These are phyloP conservation scores for Candida dajiaensis DNA, from an alignment of 805 yeast genomes.

Conservation along the genomic window DNA sequence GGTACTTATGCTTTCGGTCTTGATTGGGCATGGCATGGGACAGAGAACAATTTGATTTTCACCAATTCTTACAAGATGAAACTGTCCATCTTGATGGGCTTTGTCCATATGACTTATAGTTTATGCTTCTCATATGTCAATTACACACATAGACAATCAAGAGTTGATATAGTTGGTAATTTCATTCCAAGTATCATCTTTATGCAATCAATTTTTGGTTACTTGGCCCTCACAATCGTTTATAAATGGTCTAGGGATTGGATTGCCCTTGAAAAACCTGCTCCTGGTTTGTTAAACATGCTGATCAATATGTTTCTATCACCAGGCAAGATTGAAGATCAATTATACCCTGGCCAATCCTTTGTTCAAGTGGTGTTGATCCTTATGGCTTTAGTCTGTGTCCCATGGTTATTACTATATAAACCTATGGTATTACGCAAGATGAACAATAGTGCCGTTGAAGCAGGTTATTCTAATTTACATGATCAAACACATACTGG, in stretches of 20 bases:
- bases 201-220: conserved; percentile 96
- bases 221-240: conserved; percentile 75
- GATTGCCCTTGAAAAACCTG: conserved; percentile 67
- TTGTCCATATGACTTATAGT: conserved; percentile 89
- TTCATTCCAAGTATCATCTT: conserved; percentile 90
- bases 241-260: conserved; percentile 96
- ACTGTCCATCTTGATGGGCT: conserved; percentile 90
- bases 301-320: conserved; percentile 91
- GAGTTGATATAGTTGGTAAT: conserved; percentile 83
- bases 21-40: conserved; percentile 96
- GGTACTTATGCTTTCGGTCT: conserved; percentile 81
- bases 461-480: conserved; percentile 45
- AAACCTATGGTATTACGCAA: conserved; percentile 75
- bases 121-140: conserved; percentile 81
- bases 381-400: conserved; percentile 76
- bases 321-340: conserved; percentile 84
- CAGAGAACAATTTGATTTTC: conserved; percentile 86
- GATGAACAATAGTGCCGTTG: conserved; percentile 43
- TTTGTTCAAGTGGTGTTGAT: conserved; percentile 67
- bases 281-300: conserved; percentile 94
- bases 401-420: conserved; percentile 82
- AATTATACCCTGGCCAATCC: conserved; percentile 75
- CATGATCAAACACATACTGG: conserved; percentile 28
- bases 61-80: conserved; percentile 98
- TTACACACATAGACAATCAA: conserved; percentile 58